Evolutionary conservation across 306 rosid species (phyloP), one percentile per base, ranked within the genome.

Genomic region (Acacia crassicarpa): DNA sequence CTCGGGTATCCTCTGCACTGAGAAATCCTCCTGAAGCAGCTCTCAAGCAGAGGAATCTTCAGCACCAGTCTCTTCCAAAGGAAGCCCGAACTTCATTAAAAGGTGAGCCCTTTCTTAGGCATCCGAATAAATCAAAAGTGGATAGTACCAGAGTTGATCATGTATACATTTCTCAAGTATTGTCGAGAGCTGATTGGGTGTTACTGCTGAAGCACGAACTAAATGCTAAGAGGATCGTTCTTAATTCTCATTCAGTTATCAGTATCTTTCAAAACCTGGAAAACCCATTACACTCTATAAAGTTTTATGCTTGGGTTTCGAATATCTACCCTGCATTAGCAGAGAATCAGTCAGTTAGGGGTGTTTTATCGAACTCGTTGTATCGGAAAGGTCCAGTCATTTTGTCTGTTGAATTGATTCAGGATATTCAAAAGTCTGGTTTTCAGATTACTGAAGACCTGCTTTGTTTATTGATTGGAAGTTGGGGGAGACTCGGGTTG

Each of bases 401-500:
- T 1, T 79, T 95, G 12, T 91, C 95, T 9, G 87, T 78, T 84
- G 90, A 95, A 14, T 81, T 93, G 82, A 87, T 95, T 56, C 84
- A 69, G 43, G 92, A 89, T 25, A 74, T 95, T 85, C 79, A 63
- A 38, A 85, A 74, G 30, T 90, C 90, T 9, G 93, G 97, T 20
- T 77, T 87, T 56, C 69, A 53, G 70, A 83, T 95, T 53, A 81
- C 87, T 1, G 93, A 90, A 53, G 92, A 91, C 43, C 51, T 93
- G 84, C 86, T 95, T 11, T 91, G 91, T 72, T 32, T 89, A 27
- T 83, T 94, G 81, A 74, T 95, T 53, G 83, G 90, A 30, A 93
- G 98, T 75, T 95, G 98, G 98, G 99, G 99, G 19, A 93, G 85
- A 78, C 88, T 95, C 72, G 98, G 98, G 23, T 89, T 93, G 86